Conservation (phyloP, 169 alveolate genomes). For the Babesia ovata region DNA sequence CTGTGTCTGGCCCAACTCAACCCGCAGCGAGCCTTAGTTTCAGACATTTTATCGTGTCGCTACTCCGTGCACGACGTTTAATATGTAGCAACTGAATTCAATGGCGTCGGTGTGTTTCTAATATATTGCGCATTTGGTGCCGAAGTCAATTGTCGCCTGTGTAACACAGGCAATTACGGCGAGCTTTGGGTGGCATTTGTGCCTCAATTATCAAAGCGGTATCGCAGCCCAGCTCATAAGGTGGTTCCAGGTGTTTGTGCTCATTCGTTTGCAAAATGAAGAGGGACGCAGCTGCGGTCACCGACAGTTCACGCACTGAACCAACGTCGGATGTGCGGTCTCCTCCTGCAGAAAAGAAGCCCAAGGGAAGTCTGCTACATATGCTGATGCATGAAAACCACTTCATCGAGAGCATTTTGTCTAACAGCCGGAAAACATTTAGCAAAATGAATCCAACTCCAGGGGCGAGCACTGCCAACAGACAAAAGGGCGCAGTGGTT, state of each 20-base stretch:
- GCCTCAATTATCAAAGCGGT: no score
- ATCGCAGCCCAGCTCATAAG: no score
- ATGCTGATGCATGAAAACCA: conserved; percentile 39
- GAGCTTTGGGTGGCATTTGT: no score
- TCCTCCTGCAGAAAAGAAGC: conserved; percentile 8
- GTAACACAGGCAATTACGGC: background rate
- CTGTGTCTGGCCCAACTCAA: no score
- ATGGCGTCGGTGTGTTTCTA: background rate
- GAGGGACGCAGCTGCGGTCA: background rate
- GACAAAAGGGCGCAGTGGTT: conserved; percentile 20
- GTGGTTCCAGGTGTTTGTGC: background rate
- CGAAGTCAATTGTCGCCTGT: background rate
- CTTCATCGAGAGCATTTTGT: conserved; percentile 50
- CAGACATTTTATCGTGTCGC: no score
- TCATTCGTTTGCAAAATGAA: conserved; percentile 1
- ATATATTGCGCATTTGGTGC: no score
- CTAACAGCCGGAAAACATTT: conserved; percentile 43
- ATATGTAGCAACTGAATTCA: background rate
- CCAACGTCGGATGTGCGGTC: background rate
- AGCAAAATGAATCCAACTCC: background rate
- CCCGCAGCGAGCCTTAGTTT: no score
- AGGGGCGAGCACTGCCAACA: conserved; percentile 16
- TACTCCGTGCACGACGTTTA: background rate
- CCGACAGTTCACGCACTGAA: conserved; percentile 2
- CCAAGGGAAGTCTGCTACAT: conserved; percentile 20